phyloP scores from a whole-genome alignment of 1,284 basidiomycete genomes.

The Vanrija sp. region DNA sequence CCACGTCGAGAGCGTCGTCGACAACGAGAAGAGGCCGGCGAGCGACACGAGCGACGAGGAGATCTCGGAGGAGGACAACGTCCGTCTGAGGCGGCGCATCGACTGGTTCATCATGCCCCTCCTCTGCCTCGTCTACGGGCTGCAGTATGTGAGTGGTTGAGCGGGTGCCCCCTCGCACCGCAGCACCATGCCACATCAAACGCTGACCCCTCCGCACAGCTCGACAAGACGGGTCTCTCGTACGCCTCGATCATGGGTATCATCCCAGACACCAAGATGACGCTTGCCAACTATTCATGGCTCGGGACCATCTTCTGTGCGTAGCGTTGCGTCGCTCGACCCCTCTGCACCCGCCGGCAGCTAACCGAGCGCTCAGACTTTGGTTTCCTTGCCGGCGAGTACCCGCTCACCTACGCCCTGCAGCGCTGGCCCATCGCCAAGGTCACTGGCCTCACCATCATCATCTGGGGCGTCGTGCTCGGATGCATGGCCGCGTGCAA shows the following conservation, averaged over 20 bases:
- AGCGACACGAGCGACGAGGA: too few relatives aligned
- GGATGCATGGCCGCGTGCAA: constrained; percentile 18
- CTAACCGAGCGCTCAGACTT: constrained; percentile 7
- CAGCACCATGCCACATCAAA: too few relatives aligned
- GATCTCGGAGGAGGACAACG: not conserved
- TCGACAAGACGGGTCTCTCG: constrained; percentile 15
- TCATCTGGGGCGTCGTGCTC: constrained; percentile 19
- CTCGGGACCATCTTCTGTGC: constrained; percentile 21
- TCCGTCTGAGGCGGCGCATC: not conserved
- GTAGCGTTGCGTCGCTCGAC: not conserved
- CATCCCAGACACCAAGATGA: constrained; percentile 7
- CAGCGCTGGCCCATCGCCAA: constrained; percentile 13
- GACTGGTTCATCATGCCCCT: constrained; percentile 3
- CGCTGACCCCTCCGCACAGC: not conserved
- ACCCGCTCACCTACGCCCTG: constrained; percentile 19
- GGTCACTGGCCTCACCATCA: constrained; percentile 3
- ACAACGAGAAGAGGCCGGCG: too few relatives aligned
- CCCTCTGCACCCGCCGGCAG: too few relatives aligned
- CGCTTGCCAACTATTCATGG: constrained; percentile 15
- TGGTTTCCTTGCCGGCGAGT: constrained; percentile 22
- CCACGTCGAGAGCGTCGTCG: too few relatives aligned
- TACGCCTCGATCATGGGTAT: constrained; percentile 15
- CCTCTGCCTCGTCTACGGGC: not conserved
- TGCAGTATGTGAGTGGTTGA: not conserved
- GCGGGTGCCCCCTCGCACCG: too few relatives aligned